These are phyloP conservation scores for Sequoiadendron giganteum DNA, from an alignment of 75 land plant species.

Conservation along the genomic window DNA sequence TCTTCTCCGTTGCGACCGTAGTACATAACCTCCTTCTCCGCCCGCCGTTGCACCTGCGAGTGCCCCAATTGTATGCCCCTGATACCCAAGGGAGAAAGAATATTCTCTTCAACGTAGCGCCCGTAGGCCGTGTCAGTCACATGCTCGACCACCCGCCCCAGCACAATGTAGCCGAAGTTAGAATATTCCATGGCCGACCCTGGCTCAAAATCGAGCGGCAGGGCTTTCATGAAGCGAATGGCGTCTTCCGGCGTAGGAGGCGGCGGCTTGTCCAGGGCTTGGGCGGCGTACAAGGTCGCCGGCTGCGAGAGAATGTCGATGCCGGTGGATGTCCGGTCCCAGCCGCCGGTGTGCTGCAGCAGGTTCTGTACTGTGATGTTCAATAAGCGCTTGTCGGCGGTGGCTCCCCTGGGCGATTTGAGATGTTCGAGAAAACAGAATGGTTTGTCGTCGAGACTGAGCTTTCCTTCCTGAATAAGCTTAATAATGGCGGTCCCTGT, in stretches of 20 bases:
- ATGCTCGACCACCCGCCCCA: neutral
- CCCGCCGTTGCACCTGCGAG: too few relatives aligned
- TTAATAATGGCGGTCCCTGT: neutral
- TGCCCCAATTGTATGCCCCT: neutral
- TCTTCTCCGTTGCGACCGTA: neutral
- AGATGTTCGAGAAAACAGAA: neutral
- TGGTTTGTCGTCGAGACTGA: neutral
- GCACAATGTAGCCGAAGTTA: neutral
- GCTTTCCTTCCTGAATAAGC: neutral
- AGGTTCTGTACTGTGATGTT: neutral
- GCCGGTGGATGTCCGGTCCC: neutral
- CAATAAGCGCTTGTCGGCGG: neutral
- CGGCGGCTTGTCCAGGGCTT: neutral
- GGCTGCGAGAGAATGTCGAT: neutral
- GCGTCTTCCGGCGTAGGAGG: neutral
- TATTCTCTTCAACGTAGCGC: neutral
- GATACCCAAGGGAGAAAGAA: neutral
- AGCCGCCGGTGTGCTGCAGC: neutral
- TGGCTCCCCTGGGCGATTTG: neutral
- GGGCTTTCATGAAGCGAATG: neutral
- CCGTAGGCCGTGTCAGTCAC: neutral
- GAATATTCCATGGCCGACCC: neutral
- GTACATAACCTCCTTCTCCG: neutral
- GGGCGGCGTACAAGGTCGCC: neutral
- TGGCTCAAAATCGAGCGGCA: neutral